phyloP scores from a whole-genome alignment of 139 green algal species.

The Chlorella sp. region DNA sequence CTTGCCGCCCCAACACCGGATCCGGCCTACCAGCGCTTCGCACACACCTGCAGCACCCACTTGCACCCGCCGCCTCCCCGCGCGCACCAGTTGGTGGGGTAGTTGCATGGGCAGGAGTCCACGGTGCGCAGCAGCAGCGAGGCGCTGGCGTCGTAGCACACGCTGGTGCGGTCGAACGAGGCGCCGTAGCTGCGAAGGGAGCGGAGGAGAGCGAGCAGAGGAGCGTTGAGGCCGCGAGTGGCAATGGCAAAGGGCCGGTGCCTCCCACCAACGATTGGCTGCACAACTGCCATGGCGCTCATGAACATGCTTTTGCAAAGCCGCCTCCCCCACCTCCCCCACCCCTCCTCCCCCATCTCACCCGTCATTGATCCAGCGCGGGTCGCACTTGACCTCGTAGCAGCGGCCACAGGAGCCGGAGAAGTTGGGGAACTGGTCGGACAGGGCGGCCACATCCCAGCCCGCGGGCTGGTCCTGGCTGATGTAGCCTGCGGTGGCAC shows the following conservation, averaged over 20 bases:
- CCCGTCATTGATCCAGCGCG: constrained; percentile 21
- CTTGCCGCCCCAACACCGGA: too few species aligned
- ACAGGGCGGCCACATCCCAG: constrained; percentile 22
- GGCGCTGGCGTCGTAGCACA: constrained; percentile 11
- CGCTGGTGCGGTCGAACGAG: constrained; percentile 9
- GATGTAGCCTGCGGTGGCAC: background rate
- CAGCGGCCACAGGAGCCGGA: constrained; percentile 13
- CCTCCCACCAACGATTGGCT: too few species aligned
- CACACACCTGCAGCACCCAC: too few species aligned
- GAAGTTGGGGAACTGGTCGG: constrained; percentile 3
- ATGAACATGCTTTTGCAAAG: too few species aligned
- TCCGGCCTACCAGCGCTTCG: too few species aligned
- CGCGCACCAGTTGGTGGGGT: background rate
- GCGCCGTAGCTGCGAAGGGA: constrained; percentile 25
- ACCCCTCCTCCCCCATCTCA: background rate
- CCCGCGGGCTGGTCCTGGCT: constrained; percentile 17
- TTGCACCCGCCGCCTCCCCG: too few species aligned
- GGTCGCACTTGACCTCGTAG: constrained; percentile 35
- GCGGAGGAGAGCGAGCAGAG: background rate
- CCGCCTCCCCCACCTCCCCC: too few species aligned
- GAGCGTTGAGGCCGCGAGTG: too few species aligned
- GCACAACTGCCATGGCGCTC: background rate
- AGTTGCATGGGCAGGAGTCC: constrained; percentile 33
- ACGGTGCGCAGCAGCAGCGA: constrained; percentile 33
- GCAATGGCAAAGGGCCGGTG: background rate